These are phyloP conservation scores for Ceratobasidium theobromae DNA, from an alignment of 1,284 basidiomycete species.

Conservation along the genomic window DNA sequence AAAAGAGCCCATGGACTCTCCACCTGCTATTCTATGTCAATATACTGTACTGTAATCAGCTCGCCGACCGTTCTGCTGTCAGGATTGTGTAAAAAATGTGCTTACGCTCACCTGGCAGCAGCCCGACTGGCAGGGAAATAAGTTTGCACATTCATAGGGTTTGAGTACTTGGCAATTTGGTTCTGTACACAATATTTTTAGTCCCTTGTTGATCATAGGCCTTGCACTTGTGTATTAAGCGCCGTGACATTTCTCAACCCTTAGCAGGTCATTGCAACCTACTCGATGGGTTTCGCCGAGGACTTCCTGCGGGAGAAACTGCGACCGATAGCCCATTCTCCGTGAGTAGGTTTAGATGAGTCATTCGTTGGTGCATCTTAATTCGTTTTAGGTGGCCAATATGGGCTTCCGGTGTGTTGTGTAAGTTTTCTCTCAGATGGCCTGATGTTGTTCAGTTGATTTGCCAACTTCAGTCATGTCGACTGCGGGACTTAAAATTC, in stretches of 20 bases:
- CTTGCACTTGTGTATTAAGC: not conserved
- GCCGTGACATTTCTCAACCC: too few species aligned
- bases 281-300: not conserved
- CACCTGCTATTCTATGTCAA: too few species aligned
- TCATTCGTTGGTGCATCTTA: not conserved
- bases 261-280: too few species aligned
- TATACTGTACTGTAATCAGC: too few species aligned
- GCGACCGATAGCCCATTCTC: slow-evolving; percentile 20
- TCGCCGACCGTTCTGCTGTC: too few species aligned
- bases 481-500: slow-evolving; percentile 10
- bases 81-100: too few species aligned
- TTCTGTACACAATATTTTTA: not conserved
- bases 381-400: slow-evolving; percentile 28
- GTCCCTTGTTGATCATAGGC: not conserved
- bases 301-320: not conserved
- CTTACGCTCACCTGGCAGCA: too few species aligned
- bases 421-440: slow-evolving; percentile 1
- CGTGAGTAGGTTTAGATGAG: not conserved
- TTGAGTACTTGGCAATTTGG: not conserved
- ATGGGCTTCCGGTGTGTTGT: slow-evolving; percentile 16
- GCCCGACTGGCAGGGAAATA: too few species aligned
- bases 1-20: too few species aligned
- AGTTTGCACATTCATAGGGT: too few species aligned
- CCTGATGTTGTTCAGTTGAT: not conserved
- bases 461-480: slow-evolving; percentile 13